Percentiles rank a stretch among this genome's conserved stretches.
These are phyloP conservation scores for Globisporangium heterothallicum DNA, from an alignment of 352 stramenopile species.

Conservation along the genomic window DNA sequence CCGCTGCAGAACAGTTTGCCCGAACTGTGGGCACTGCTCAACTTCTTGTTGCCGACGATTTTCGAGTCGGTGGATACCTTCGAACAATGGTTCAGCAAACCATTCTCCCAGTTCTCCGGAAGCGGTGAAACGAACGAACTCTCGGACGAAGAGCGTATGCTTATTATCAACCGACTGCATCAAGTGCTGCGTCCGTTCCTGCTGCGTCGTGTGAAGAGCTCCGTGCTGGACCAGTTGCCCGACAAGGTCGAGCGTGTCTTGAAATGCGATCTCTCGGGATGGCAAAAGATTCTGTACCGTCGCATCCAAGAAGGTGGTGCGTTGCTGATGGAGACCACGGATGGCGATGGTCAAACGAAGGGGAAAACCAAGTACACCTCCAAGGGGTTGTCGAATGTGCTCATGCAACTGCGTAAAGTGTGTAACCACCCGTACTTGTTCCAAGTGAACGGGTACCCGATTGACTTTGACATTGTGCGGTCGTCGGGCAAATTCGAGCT, in stretches of 20 bases:
- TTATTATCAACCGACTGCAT: conserved; percentile 85
- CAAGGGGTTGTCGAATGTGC: conserved; percentile 81
- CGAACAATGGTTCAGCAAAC: conserved; percentile 88
- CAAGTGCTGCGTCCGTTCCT: conserved; percentile 84
- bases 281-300: conserved; percentile 87
- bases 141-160: conserved; percentile 85
- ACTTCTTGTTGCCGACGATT: conserved; percentile 90
- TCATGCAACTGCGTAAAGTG: conserved; percentile 87
- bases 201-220: conserved; percentile 80
- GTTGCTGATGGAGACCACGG: conserved; percentile 72
- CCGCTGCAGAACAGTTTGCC: conserved; percentile 97
- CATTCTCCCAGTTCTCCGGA: conserved; percentile 76
- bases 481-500: conserved; percentile 93
- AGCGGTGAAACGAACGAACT: conserved; percentile 77
- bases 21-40: conserved; percentile 90
- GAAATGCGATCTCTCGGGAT: conserved; percentile 82
- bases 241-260: conserved; percentile 86
- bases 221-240: conserved; percentile 80
- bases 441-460: conserved; percentile 76
- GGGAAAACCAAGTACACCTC: conserved; percentile 81
- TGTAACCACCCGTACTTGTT: conserved; percentile 90
- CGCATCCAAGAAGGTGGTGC: conserved; percentile 86
- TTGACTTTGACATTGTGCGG: conserved; percentile 84
- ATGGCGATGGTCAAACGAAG: conserved; percentile 55
- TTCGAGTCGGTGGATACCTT: conserved; percentile 90